Evolutionary conservation across 768 basidiomycete species (phyloP).

Genomic region (Boletus edulis): DNA sequence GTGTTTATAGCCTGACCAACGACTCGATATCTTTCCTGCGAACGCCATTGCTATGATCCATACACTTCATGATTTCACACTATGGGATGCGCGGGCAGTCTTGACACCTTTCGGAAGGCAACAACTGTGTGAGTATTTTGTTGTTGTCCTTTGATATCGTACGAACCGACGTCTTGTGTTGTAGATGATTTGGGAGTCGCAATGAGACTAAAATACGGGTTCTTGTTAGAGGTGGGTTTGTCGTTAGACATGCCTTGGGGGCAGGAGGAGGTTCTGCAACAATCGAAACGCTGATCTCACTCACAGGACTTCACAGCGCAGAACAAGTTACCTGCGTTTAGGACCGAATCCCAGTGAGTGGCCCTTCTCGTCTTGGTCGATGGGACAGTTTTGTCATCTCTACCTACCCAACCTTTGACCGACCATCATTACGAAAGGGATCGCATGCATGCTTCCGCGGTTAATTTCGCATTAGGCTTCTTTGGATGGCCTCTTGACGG

Average conservation of each 20-base stretch:
- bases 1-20: background rate
- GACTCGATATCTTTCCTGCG: no score
- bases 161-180: background rate
- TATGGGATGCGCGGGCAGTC: constrained; percentile 36
- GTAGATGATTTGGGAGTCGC: constrained; percentile 67
- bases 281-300: constrained; percentile 16
- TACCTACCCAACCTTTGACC: background rate
- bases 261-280: background rate
- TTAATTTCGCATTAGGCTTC: constrained; percentile 73
- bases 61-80: background rate
- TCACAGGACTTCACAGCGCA: constrained; percentile 56
- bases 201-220: constrained; percentile 76
- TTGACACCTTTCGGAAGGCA: constrained; percentile 89
- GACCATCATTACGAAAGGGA: constrained; percentile 41
- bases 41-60: background rate
- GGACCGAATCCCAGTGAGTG: constrained; percentile 71
- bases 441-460: constrained; percentile 65
- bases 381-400: background rate
- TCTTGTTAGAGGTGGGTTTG: constrained; percentile 54
- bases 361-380: background rate
- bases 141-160: background rate
- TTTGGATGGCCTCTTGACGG: constrained; percentile 71
- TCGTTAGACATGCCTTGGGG: constrained; percentile 1
- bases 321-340: constrained; percentile 70
- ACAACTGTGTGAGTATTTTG: constrained; percentile 63